Evolutionary conservation across 495 filamentous ascomycete genomes (phyloP).

Genomic region (Podospora australis): DNA sequence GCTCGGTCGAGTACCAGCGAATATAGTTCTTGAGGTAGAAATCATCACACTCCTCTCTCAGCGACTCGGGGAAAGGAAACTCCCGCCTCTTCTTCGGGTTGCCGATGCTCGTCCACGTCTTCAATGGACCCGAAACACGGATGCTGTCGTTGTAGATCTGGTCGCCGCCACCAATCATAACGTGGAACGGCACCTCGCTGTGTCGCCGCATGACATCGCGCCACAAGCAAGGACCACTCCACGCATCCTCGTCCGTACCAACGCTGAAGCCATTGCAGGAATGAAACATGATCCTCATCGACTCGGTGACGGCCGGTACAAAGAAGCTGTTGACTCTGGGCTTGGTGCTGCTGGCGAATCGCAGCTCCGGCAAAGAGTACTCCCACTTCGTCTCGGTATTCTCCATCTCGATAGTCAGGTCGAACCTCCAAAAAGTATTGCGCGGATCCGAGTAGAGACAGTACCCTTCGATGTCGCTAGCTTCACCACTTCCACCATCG

Average conservation of each 20-base stretch:
- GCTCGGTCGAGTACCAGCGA: constrained; percentile 75
- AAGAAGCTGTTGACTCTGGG: constrained; percentile 54
- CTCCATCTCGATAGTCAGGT: constrained; percentile 53
- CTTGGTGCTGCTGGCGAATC: constrained; percentile 38
- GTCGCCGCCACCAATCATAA: constrained; percentile 91
- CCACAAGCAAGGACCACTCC: constrained; percentile 79
- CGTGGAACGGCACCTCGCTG: constrained; percentile 74
- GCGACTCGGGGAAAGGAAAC: constrained; percentile 63
- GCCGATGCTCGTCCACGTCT: constrained; percentile 68
- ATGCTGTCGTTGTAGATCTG: constrained; percentile 95
- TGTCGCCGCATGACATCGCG: constrained; percentile 75
- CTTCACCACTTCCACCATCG: constrained; percentile 6
- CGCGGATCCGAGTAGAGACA: constrained; percentile 73
- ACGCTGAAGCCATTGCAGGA: constrained; percentile 96
- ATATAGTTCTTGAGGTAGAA: constrained; percentile 91
- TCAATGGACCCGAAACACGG: constrained; percentile 72
- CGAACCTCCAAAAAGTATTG: constrained; percentile 80
- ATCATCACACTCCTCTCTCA: constrained; percentile 74
- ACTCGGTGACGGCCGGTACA: constrained; percentile 69
- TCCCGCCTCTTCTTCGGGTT: constrained; percentile 79
- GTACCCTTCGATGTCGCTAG: constrained; percentile 31
- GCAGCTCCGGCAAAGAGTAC: constrained; percentile 49
- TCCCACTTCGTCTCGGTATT: constrained; percentile 51
- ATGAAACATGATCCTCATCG: constrained; percentile 94
- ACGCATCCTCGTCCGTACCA: constrained; percentile 80